Evolutionary conservation across 1,139 yeast genomes (phyloP), one percentile per base, ranked within the genome.

Genomic region (Blastobotrys illinoisensis): DNA sequence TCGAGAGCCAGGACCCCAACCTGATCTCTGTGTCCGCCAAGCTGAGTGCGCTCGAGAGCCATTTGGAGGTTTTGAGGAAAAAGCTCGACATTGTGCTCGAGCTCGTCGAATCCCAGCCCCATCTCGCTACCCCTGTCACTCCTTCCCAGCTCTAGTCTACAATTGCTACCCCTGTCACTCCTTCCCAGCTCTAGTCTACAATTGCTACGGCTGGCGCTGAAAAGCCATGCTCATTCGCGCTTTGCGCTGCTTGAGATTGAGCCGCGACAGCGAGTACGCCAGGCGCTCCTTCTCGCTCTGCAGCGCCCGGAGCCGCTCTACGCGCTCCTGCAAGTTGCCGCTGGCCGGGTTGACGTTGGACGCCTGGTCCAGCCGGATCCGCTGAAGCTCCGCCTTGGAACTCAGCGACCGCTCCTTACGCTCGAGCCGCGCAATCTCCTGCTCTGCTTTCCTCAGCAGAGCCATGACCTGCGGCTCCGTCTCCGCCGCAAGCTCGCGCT

Each of bases 1-100:
- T 74, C 14, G 72, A 74, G 28, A 71, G 78, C 28, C 79, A 76
- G 57, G 81, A 78, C 56, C 81, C 81, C 5, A 70, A 71, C 49
- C 59, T 78, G 48, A 70, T 78, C 19, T 72, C 78, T 32, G 72
- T 77, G 4, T 65, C 72, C 19, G 69, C 79, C 6, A 77, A 77
- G 58, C 61, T 78, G 21, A 52, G 57, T 11, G 64, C 67, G 1
- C 55, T 64, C 48, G 67, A 64, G 52, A 54, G 57, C 36, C 64
- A 62, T 47, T 52, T 65, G 24, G 64, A 63, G 47, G 57, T 55
- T 1, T 50, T 65, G 46, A 59, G 59, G 20, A 57, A 67, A 21
- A 64, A 65, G 48, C 58, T 65, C 18, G 63, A 63, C 20, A 40
- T 57, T 5, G 45, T 52, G 9, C 40, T 49, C 21, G 44, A 44